These are phyloP conservation scores for Kwoniella europaea DNA, from an alignment of 768 basidiomycete genomes.

Conservation along the genomic window DNA sequence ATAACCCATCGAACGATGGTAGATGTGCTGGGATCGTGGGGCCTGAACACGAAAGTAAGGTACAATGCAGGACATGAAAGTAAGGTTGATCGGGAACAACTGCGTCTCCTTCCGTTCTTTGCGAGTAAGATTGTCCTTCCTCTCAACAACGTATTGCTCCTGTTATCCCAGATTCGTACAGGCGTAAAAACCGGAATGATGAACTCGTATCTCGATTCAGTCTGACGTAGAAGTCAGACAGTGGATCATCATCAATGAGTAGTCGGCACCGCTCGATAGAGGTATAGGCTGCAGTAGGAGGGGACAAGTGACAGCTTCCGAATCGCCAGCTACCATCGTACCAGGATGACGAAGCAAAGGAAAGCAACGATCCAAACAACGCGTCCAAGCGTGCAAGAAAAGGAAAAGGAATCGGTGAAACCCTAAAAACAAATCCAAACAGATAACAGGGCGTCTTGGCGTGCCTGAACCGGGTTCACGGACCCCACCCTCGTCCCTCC, in stretches of 20 bases:
- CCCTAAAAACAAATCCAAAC: not conserved
- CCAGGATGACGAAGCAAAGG: not conserved
- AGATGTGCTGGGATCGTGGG: slow-evolving; percentile 8
- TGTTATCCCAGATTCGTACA: not conserved
- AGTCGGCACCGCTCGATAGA: no score
- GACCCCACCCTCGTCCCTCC: no score
- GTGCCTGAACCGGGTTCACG: slow-evolving; percentile 2
- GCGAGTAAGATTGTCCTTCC: no score
- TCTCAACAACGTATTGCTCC: not conserved
- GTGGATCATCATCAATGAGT: no score
- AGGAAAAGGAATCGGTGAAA: slow-evolving; percentile 3
- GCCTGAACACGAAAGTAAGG: not conserved
- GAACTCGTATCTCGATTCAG: no score
- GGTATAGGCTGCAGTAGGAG: no score
- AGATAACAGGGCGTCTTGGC: slow-evolving; percentile 4
- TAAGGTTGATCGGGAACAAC: slow-evolving; percentile 10
- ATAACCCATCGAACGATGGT: not conserved
- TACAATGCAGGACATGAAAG: no score
- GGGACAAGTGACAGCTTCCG: no score
- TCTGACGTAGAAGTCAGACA: no score
- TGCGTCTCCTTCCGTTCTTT: not conserved
- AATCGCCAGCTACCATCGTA: no score
- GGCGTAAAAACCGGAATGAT: no score
- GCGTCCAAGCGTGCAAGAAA: not conserved
- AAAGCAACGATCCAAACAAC: not conserved